Evolutionary conservation across 2,329 filamentous ascomycete genomes (phyloP), one percentile per base, ranked within the genome.

Genomic region (Macrophomina pseudophaseolina): DNA sequence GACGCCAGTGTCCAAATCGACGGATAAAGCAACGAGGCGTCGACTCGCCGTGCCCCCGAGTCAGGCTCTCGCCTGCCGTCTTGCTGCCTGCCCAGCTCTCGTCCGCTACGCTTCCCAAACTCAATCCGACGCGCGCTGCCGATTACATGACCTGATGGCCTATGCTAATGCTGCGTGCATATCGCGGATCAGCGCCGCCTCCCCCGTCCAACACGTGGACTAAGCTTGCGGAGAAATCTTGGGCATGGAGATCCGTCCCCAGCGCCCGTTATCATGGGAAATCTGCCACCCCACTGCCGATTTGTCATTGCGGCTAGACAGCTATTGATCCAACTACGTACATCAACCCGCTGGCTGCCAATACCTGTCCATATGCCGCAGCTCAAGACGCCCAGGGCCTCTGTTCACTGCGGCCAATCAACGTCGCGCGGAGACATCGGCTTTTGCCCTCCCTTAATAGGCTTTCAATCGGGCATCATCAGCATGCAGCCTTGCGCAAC

Each of bases 221-320:
- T 64, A 52, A 53, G 60, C 60, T 64, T 64, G 60, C 60, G 60
- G 60, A 64, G 60, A 64, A 64, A 52, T 53, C 48, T 64, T 53
- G 48, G 18, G 60, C 48, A 52, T 52, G 60, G 46, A 48, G 60
- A 64, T 64, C 60, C 28, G 46, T 53, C 60, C 38, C 60, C 46
- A 42, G 35, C 23, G 32, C 44, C 49, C 60, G 46, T 64, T 64
- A 53, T 64, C 48, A 7, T 64, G 46, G 59, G 48, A 53, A 53
- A 18, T 28, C 58, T 62, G 32, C 58, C 58, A 62, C 58, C 42
- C 58, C 58, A 62, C 58, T 62, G 48, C 48, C 38, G 48, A 64
- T 64, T 64, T 64, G 48, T 64, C 46, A 64, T 64, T 44, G 42
- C 11, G 49, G 58, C 30, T 28, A 49, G 58, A 62, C 30, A 49